Base-by-base conservation (phyloP, 495 filamentous ascomycete genomes). In the Cercophora sp. region DNA sequence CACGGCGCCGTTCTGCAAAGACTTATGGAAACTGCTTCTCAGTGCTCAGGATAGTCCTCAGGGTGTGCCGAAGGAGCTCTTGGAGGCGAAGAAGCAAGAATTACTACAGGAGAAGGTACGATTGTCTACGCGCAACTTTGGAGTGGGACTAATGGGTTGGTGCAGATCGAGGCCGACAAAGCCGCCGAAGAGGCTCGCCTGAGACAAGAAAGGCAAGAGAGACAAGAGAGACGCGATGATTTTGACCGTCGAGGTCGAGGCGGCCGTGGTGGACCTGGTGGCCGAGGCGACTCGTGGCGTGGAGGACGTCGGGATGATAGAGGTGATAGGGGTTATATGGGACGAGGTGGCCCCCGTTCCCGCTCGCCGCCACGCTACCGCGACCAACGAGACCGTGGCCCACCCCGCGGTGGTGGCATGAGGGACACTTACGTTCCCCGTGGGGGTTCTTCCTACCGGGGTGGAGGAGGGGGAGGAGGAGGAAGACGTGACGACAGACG, bases 41-140 rank as follows among this genome's bases (percentile, higher is more conserved):
- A 96, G 91, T 63, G 93, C 88, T 11, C 93, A 99, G 67, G 75
- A 80, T 41, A 96, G 84, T 64, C 81, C 87, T 1, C 87, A 91
- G 66, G 92, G 92, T 39, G 89, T 99, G 31, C 93, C 93, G 0
- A 91, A 94, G 65, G 92, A 97, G 69, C 74, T 98, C 26, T 66
- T 98, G 5, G 94, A 97, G 64, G 89, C 91, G 3, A 98, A 98
- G 77, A 98, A 96, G 70, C 72, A 87, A 18, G 93, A 97, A 64
- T 74, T 98, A 31, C 86, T 91, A 29, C 89, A 96, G 67, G 89
- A 96, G 60, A 95, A 94, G 84, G 93, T 93, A 68, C 19, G 58
- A 47, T 5, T 25, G 29, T 24, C 25, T 20, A 20, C 23, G 48
- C 23, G 34, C 50, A 48, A 18, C 32, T 41, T 52, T 5, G 18